Conservation (phyloP, 2,329 filamentous ascomycete genomes). For the Claviceps sp. region DNA sequence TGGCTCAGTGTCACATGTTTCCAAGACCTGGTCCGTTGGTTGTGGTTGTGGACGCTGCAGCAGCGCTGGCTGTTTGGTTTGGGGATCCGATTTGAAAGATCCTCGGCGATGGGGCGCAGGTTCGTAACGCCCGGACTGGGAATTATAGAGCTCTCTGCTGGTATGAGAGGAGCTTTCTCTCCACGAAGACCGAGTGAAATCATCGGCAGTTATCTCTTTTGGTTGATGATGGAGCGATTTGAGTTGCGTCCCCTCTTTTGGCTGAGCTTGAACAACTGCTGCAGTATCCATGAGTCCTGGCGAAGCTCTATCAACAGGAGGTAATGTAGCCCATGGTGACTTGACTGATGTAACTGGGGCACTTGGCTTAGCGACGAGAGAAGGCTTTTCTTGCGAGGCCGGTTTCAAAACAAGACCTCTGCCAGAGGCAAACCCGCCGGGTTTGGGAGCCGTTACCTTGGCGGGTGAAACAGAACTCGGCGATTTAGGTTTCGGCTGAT, state of each 20-base stretch:
- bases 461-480: constrained; percentile 23
- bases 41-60: constrained; percentile 58
- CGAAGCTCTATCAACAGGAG: constrained; percentile 70
- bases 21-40: constrained; percentile 54
- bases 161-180: constrained; percentile 51
- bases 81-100: constrained; percentile 51
- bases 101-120: constrained; percentile 69
- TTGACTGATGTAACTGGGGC: constrained; percentile 58
- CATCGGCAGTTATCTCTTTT: constrained; percentile 85
- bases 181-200: constrained; percentile 77
- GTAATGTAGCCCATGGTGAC: constrained; percentile 82
- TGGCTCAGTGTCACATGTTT: constrained; percentile 79
- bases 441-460: constrained; percentile 29
- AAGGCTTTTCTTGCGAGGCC: constrained; percentile 52
- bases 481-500: constrained; percentile 30
- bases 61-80: constrained; percentile 59
- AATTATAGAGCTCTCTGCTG: constrained; percentile 77
- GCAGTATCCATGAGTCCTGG: constrained; percentile 50
- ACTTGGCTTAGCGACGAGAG: constrained; percentile 59
- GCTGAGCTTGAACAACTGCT: constrained; percentile 30
- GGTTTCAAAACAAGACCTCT: constrained; percentile 54
- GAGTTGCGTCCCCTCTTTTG: constrained; percentile 41
- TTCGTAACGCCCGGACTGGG: constrained; percentile 88
- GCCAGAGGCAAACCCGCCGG: constrained; percentile 34
- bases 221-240: constrained; percentile 39